Conservation (phyloP, 768 basidiomycete species). For the Chalciporus chontae region DNA sequence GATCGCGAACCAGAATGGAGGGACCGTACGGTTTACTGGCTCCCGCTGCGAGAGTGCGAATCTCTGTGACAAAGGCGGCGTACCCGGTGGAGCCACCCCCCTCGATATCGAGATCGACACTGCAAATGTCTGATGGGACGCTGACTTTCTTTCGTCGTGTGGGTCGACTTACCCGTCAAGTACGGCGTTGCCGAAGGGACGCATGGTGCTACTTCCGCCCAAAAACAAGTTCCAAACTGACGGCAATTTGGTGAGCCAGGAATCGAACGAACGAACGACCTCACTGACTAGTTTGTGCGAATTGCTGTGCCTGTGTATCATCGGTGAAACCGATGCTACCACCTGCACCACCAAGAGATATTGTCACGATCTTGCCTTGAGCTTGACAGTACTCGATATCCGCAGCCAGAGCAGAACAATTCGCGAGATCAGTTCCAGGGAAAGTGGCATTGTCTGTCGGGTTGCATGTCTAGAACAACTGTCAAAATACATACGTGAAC, state of each 20-base stretch:
- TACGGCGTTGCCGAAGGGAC: constrained; percentile 45
- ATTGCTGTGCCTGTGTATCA: constrained; percentile 35
- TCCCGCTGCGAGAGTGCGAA: constrained; percentile 23
- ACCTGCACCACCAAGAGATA: constrained; percentile 43
- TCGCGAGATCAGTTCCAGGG: constrained; percentile 38
- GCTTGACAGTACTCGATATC: constrained; percentile 44
- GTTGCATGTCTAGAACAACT: constrained; percentile 38
- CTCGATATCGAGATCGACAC: constrained; percentile 74
- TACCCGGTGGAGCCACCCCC: constrained; percentile 53
- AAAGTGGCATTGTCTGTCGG: constrained; percentile 37
- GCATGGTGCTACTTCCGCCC: constrained; percentile 39
- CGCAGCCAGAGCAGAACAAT: constrained; percentile 38
- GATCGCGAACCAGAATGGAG: neutral
- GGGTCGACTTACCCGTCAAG: constrained; percentile 39
- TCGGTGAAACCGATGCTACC: constrained; percentile 38
- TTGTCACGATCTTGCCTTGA: constrained; percentile 45
- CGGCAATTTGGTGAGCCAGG: neutral
- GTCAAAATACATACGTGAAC: neutral
- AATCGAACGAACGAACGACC: constrained; percentile 8
- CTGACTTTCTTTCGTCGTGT: neutral
- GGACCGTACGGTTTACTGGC: constrained; percentile 20
- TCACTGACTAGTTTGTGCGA: constrained; percentile 23
- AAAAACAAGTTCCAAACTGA: constrained; percentile 45
- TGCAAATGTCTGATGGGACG: constrained; percentile 16
- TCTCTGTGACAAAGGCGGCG: constrained; percentile 39